Evolutionary conservation across 352 stramenopile genomes (phyloP).

Genomic region (Phytophthora fragariaefolia): DNA sequence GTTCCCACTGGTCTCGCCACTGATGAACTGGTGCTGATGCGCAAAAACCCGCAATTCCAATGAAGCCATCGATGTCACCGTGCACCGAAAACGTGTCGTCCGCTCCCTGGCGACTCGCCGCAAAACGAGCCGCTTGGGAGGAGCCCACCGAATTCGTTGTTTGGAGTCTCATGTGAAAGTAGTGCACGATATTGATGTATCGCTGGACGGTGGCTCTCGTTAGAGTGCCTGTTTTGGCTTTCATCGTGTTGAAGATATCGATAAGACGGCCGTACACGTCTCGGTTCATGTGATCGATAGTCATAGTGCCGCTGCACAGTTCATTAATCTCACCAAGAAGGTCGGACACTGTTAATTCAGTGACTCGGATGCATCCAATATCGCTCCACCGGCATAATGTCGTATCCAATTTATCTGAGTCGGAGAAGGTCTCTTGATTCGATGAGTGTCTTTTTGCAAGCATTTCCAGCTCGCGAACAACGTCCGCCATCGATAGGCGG

Average conservation of each 20-base stretch:
- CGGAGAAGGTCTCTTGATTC: not conserved
- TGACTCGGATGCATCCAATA: not conserved
- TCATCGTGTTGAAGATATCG: conserved; percentile 13
- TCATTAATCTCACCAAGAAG: conserved; percentile 5
- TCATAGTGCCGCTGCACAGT: conserved; percentile 1
- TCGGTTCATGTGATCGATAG: conserved; percentile 8
- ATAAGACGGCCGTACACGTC: conserved; percentile 17
- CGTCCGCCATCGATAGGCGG: conserved; percentile 1
- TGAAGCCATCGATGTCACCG: conserved; percentile 10
- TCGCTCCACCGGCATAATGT: not conserved
- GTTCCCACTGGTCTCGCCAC: conserved; percentile 19
- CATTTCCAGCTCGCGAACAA: conserved; percentile 16
- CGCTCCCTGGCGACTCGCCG: conserved; percentile 8
- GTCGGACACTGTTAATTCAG: not conserved
- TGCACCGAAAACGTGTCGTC: conserved; percentile 19
- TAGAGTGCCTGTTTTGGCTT: not conserved
- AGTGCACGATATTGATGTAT: conserved; percentile 4
- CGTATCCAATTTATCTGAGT: no score
- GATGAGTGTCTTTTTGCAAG: not conserved
- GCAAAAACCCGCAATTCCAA: not conserved
- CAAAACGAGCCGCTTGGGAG: conserved; percentile 2
- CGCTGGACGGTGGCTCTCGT: not conserved
- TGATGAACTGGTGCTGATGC: not conserved
- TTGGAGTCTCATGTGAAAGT: conserved; percentile 6
- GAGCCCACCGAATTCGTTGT: not conserved